These are phyloP conservation scores for Paratrypanosoma confusum DNA, from an alignment of 208 protist genomes.

Conservation along the genomic window DNA sequence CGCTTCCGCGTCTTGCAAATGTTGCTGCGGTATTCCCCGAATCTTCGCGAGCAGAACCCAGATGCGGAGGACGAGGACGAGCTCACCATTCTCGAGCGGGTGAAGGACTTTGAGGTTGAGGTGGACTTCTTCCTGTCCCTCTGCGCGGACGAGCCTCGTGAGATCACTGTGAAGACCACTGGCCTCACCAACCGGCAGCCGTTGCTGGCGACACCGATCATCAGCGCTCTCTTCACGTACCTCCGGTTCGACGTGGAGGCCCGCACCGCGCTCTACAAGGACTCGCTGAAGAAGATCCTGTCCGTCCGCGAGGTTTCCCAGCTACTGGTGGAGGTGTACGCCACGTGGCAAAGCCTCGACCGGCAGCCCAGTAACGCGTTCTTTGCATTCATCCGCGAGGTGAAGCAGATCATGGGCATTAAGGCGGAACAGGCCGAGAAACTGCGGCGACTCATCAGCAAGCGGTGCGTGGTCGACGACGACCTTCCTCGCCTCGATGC, in stretches of 20 bases:
- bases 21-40: constrained; percentile 60
- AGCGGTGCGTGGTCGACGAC: too few species aligned
- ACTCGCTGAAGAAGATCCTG: constrained; percentile 55
- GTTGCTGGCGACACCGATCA: constrained; percentile 14
- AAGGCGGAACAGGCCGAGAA: too few species aligned
- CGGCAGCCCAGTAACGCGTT: constrained; percentile 31
- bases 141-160: constrained; percentile 24
- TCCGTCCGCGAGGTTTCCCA: constrained; percentile 14
- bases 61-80: constrained; percentile 9
- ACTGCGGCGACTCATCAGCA: too few species aligned
- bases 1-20: constrained; percentile 73
- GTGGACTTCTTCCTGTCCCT: constrained; percentile 44
- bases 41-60: constrained; percentile 18
- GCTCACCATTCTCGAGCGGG: constrained; percentile 11
- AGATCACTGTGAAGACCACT: constrained; percentile 10
- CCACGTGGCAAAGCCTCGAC: constrained; percentile 46
- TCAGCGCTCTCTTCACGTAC: constrained; percentile 78
- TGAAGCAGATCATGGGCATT: too few species aligned
- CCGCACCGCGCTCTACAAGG: constrained; percentile 44
- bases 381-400: constrained; percentile 42
- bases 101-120: constrained; percentile 29
- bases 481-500: too few species aligned
- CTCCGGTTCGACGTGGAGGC: constrained; percentile 60
- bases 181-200: constrained; percentile 13
- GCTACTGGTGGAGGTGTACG: constrained; percentile 65